A percentile compares a stretch with the other conserved stretches of the same genome.
These are phyloP conservation scores for Gossypium davidsonii DNA, from an alignment of 441 rosid species.

Conservation along the genomic window DNA sequence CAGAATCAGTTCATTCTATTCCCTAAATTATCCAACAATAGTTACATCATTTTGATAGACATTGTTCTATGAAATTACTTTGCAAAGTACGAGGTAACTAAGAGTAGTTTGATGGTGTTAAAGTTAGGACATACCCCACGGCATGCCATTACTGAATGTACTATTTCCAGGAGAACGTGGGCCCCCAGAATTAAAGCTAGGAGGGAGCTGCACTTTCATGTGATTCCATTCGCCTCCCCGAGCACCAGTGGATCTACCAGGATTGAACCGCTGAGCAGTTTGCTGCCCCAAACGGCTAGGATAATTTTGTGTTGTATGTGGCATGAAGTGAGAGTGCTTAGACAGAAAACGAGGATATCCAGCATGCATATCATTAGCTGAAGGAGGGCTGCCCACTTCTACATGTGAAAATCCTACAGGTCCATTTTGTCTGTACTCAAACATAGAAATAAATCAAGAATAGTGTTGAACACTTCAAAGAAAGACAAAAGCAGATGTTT, in stretches of 20 bases:
- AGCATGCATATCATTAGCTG: conserved; percentile 54
- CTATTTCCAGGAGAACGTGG: conserved; percentile 81
- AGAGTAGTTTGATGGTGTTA: background rate
- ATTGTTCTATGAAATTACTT: background rate
- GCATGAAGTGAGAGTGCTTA: conserved; percentile 48
- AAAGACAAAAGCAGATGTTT: background rate
- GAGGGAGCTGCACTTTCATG: conserved; percentile 61
- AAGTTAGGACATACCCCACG: conserved; percentile 75
- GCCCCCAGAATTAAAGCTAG: conserved; percentile 54
- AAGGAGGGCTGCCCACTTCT: conserved; percentile 73
- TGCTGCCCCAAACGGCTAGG: conserved; percentile 96
- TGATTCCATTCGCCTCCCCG: conserved; percentile 70
- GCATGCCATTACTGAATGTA: conserved; percentile 53
- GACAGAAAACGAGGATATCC: conserved; percentile 61
- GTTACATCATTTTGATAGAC: conserved; percentile 1
- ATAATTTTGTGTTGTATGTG: conserved; percentile 64
- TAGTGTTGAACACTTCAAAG: background rate
- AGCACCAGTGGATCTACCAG: conserved; percentile 48
- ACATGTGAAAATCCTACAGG: conserved; percentile 46
- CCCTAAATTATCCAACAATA: background rate
- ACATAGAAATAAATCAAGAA: conserved; percentile 11
- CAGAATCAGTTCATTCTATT: conserved; percentile 8
- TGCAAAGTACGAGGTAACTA: background rate
- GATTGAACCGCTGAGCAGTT: conserved; percentile 44
- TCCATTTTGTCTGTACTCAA: conserved; percentile 55